Base-by-base conservation (phyloP, 805 yeast species). In the Cyberlindnera veronae region DNA sequence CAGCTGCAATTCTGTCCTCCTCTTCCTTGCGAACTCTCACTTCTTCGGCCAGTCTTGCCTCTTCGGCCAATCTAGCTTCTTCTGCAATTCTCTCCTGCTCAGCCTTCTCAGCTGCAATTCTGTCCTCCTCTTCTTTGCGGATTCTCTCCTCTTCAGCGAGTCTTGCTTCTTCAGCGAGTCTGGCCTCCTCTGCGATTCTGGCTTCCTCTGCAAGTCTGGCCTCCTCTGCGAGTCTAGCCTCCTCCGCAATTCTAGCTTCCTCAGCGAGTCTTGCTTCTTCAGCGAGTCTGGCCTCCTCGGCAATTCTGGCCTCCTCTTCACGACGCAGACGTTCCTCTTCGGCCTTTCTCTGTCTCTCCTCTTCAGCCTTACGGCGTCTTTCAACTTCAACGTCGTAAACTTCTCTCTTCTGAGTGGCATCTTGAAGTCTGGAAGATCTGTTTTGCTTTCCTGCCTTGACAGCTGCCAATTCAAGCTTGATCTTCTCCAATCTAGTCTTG, bases 401-500 rank as follows among this genome's bases (percentile, higher is more conserved):
- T n/a, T 46, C 43, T 46, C 60, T 51, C 39, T 55, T 51, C 15
- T 35, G 26, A 24, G 36, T 39, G 21, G 61, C 61, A 3, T 53
- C 54, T 26, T 37, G 38, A 10, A 57, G 24, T 45, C 61, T 53
- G 6, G 44, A 24, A 9, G 44, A 34, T 46, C 61, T 53, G 9
- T 42, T 48, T 2, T 21, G 9, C 35, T 48, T 51, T 8, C 41
- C 50, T 16, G 53, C 51, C 42, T 45, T 50, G 14, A 54, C 33
- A n/a, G 50, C 42, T 2, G 46, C 55, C 18, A 57, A 28, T 30
- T 57, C 50, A 3, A 15, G n/a, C 31, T 49, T 53, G 23, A 57
- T 28, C 13, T 42, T 34, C 22, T 48, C 45, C 17, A 57, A 27
- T 9, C 45, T 37, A 3, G 44, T 26, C 22, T 44, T 49, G 2